Percentiles rank a stretch among this genome's conserved stretches.
Conservation (phyloP, 441 rosid species). For the Populus hybrid region DNA sequence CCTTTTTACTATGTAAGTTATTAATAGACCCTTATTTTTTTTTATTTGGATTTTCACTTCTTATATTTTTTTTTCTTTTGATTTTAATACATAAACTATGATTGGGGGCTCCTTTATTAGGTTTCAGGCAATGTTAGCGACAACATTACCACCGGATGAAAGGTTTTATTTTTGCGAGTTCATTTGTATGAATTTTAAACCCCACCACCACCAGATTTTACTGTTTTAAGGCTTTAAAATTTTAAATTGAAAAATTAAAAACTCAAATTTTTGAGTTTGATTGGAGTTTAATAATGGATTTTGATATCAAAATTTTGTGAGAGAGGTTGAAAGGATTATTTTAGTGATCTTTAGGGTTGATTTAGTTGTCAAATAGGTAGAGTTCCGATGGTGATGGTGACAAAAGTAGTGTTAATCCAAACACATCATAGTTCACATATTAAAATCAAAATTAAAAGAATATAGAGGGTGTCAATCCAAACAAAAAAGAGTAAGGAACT, state of each 20-base stretch:
- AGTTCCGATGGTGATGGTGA: background rate
- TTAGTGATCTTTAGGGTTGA: background rate
- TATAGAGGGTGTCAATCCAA: background rate
- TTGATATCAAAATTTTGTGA: background rate
- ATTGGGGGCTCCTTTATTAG: background rate
- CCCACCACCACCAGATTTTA: background rate
- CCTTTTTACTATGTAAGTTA: background rate
- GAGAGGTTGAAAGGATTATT: background rate
- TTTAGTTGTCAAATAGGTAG: background rate
- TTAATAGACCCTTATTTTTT: background rate
- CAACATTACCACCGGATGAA: background rate
- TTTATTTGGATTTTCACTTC: background rate
- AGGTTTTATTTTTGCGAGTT: background rate
- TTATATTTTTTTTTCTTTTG: background rate
- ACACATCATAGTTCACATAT: background rate
- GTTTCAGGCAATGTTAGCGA: background rate
- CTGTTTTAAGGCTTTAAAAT: background rate
- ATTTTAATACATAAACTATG: background rate
- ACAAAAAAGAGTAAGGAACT: background rate
- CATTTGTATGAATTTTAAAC: background rate
- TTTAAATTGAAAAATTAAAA: no score
- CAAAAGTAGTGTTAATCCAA: background rate
- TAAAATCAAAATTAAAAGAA: background rate
- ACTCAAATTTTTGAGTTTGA: background rate
- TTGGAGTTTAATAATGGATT: background rate